Base-by-base conservation (phyloP, 495 filamentous ascomycete genomes). In the Penicillium waksmanii region DNA sequence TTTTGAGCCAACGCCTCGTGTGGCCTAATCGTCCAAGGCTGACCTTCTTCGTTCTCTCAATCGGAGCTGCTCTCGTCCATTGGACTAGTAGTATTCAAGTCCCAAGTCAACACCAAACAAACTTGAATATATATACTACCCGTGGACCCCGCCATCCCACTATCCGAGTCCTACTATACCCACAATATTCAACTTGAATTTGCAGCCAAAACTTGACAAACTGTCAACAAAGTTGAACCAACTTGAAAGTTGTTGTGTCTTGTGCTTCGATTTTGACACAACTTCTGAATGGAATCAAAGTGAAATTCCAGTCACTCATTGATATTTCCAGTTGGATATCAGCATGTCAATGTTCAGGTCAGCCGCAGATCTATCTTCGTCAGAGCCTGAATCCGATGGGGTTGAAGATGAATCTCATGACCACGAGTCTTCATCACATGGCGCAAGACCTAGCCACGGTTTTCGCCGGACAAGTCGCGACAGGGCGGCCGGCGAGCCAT, bases 291-390 rank as follows among this genome's bases (percentile, higher is more conserved):
- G 42, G 42, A 44, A 44, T 19, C 5, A 3, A 19, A 5, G n/a
- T 18, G 42, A 38, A 50, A 17, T 25, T 11, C 40, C 38, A 5
- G 44, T 34, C 23, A 15, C 34, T 17, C 11, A 23, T 40, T 10
- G 18, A 40, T 11, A 34, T 35, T 38, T 11, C 25, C 13, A 17
- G 21, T 18, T 31, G 9, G 25, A 21, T 35, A 58, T 53, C 68
- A 70, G 57, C 6, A 80, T 80, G 78, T 80, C 77, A 11, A 72
- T 80, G 73, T 80, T 80, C 56, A 71, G 71, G 46, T 68, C 75
- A 51, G 69, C 75, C 19, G 71, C 73, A 33, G 78, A 79, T 8
- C 64, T 71, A 27, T 70, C 72, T n/a, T 79, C 76, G 3, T 79
- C 74, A 1, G 76, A 75, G 17, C 66, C 71, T 4, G 72, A 74